Conservation (phyloP, 179 eudicot species). For the Vitellaria paradoxa region DNA sequence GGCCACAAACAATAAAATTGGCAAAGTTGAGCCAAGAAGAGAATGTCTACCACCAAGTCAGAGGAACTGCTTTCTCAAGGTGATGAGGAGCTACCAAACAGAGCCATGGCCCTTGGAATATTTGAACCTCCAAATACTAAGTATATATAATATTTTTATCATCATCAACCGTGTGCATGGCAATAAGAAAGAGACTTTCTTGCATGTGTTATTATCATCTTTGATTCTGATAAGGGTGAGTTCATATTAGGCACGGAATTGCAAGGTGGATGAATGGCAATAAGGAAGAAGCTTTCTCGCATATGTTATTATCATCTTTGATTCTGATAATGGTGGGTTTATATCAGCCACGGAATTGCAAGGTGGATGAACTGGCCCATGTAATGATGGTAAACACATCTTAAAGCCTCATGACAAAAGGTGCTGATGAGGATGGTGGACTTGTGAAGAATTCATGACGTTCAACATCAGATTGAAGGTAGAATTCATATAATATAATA, state of each 20-base stretch:
- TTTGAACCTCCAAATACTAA: too few relatives aligned
- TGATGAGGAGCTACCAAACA: neutral
- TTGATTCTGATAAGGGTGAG: neutral
- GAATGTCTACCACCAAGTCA: neutral
- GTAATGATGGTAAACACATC: neutral
- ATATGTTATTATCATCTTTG: neutral
- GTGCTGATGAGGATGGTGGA: neutral
- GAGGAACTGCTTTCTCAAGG: neutral
- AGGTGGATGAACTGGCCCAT: constrained; percentile 4
- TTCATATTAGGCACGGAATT: neutral
- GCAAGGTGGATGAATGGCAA: neutral
- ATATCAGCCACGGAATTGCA: neutral
- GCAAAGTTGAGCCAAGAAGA: neutral
- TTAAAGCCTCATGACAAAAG: neutral
- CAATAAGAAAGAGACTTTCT: neutral
- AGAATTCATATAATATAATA: neutral
- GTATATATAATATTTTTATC: too few relatives aligned
- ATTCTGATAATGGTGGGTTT: neutral
- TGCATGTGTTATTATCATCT: neutral
- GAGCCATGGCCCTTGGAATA: neutral
- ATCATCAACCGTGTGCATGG: neutral
- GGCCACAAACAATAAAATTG: neutral
- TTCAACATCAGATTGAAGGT: neutral
- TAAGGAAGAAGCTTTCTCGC: neutral
- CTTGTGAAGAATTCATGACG: neutral